phyloP scores from a whole-genome alignment of 2,329 filamentous ascomycete genomes.

The Arthrobotrys musiformis region DNA sequence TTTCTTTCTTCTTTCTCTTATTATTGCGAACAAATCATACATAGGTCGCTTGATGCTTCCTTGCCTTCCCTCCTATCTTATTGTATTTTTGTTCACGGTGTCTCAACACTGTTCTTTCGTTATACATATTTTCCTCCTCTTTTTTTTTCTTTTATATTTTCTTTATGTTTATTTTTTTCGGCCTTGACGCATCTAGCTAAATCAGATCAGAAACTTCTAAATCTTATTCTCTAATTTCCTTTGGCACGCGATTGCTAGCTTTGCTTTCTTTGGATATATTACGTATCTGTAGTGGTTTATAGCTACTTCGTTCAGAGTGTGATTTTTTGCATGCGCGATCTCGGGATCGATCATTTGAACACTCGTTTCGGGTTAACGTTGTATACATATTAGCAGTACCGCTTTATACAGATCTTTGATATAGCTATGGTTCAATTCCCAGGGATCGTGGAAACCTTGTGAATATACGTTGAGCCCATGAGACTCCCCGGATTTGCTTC shows the following conservation, averaged over 20 bases:
- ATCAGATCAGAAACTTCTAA: background rate
- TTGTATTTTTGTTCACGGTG: slow-evolving; percentile 4
- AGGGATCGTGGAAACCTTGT: too few species aligned
- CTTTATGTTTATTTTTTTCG: background rate
- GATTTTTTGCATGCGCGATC: too few species aligned
- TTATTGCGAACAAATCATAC: slow-evolving; percentile 1
- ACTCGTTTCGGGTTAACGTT: too few species aligned
- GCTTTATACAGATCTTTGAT: too few species aligned
- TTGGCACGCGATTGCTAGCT: background rate
- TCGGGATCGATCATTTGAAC: too few species aligned
- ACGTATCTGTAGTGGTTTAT: too few species aligned
- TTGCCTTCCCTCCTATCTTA: background rate
- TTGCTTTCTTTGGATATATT: too few species aligned
- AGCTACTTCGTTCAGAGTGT: too few species aligned
- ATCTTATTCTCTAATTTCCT: background rate
- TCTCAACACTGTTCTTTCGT: slow-evolving; percentile 25
- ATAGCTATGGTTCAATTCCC: too few species aligned
- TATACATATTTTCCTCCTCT: slow-evolving; percentile 10
- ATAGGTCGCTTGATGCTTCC: slow-evolving; percentile 18
- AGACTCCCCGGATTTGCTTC: too few species aligned
- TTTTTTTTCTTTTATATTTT: background rate
- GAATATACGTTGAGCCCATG: too few species aligned
- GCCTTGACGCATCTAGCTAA: background rate
- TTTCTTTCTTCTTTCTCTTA: background rate
- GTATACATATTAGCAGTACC: too few species aligned